Base-by-base conservation (phyloP, 139 green algal species). In the Raphidocelis subcapitata region DNA sequence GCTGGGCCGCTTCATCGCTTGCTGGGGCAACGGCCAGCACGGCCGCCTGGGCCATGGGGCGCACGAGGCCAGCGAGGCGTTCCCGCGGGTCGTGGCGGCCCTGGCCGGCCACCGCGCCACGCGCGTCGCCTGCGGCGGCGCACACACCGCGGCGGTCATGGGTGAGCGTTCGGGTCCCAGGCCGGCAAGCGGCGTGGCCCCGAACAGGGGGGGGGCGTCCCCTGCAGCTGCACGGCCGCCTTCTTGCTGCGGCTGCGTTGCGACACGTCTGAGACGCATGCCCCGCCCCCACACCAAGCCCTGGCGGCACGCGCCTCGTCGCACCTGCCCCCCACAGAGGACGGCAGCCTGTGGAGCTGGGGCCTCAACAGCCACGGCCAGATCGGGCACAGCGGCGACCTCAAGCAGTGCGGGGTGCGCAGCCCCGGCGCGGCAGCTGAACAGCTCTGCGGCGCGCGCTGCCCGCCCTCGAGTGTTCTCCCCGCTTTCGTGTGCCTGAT, bases 311-410 rank as follows among this genome's bases (percentile, higher is more conserved):
- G n/a, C n/a, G n/a, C n/a, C n/a, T n/a, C 21, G 5, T 36, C 36
- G 5, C 35, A 5, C 12, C 56, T 63, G 49, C 36, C 47, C 29
- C 3, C 14, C 36, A 63, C 81, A 85, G 86, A 78, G 28, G 79
- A 89, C 56, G 90, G 89, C 16, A 63, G 65, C 1, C 64, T 93
- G 15, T 86, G 86, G 67, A 90, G 82, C 1, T 91, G 90, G 67
- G 90, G 90, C 1, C 69, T 92, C 24, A 95, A 95, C 54, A 75
- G 84, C 36, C 64, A 75, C 51, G 86, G 84, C 0, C 87, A 94
- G 73, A 79, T 95, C 20, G 87, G 88, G 0, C 79, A 84, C 63
- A 81, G 75, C 37, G 51, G 41, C 20, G 61, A 78, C 3, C 69
- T 79, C 62, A 79, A 28, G 54, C 54, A 28, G 5, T 61, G 23